Base-by-base conservation (phyloP, 768 basidiomycete genomes). In the Lentinus brumalis region DNA sequence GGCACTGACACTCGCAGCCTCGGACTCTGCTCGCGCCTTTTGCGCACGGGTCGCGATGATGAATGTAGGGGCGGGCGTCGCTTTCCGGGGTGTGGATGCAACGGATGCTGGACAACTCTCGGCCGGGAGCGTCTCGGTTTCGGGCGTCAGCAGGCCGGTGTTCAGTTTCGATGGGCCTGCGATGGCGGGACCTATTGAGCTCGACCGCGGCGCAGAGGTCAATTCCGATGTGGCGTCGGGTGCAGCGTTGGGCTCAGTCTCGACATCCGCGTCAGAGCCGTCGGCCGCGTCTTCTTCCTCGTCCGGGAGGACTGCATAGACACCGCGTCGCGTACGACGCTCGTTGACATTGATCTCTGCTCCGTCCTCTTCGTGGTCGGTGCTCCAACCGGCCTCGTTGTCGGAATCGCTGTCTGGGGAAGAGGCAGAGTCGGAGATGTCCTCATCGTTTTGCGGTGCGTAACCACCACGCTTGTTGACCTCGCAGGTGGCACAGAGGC, bases 401-500 rank as follows among this genome's bases (percentile, higher is more conserved):
- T 67, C 69, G 38, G 66, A 81, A 59, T 76, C 77, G 39, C 79
- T 82, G 57, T 82, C 83, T 30, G 73, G 70, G 50, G 64, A 63
- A 16, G 66, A 69, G 29, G 76, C 79, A n/a, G 67, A 69, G 56
- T 73, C 72, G 49, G 72, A 70, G 7, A 76, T 76, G 57, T 85
- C 85, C 38, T 79, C 79, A 54, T 85, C 81, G 42, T 78, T 78
- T 57, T 81, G 82, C 39, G 83, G 83, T 18, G 75, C 76, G 69
- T 94, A 94, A 29, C 92, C 91, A 30, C 92, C 92, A 57, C 82
- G 76, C 18, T 86, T 85, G 52, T 80, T 83, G 75, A 80, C 86
- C 75, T 94, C 92, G 75, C 92, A 94, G 12, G 89, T 92, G 75
- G 92, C 91, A 67, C 92, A 94, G 31, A 94, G 79, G 71, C 92